Evolutionary conservation across 305 asterid genomes (phyloP), one percentile per base, ranked within the genome.

Genomic region (Fraxinus velutina): DNA sequence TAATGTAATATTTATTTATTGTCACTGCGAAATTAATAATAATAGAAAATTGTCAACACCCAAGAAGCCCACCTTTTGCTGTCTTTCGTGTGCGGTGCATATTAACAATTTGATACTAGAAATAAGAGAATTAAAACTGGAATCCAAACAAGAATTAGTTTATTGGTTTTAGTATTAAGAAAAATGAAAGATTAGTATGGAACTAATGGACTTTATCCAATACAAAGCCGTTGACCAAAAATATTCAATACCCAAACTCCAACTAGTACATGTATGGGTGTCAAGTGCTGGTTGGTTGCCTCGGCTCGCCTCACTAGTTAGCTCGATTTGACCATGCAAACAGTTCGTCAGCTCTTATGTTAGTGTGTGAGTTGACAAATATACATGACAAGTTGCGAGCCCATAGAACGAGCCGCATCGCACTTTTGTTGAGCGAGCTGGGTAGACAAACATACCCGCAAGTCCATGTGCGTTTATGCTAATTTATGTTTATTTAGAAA

Each of bases 221-320:
- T 44, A 32, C 72, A 21, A 60, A 78, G 19, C 36, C 4, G 64
- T 29, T 44, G 42, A 24, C 12, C 79, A 12, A 60, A 19, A 60
- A 57, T 6, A 19, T 29, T 12, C 15, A 52, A 17, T 34, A 15
- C 8, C 76, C 6, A 60, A 79, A 72, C 6, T 33, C 19, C 76
- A 75, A 79, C 57, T 73, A 37, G 75, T 36, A 60, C 78, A 66
- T 62, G 73, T 52, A 55, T 37, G 73, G 62, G 22, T 52, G 21
- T 52, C 7, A 52, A 52, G 9, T n/a, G 24, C 64, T n/a, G 3
- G 64, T 52, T n/a, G 19, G 29, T 27, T 27, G 29, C 21, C 64
- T 52, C 24, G 9, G 24, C 22, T n/a, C 22, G 9, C 22, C 24
- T 5, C 64, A 52, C 64, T n/a, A 52, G 22, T 5, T 52, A 52